Conservation (phyloP, 306 rosid species). For the Citrullus colocynthis region DNA sequence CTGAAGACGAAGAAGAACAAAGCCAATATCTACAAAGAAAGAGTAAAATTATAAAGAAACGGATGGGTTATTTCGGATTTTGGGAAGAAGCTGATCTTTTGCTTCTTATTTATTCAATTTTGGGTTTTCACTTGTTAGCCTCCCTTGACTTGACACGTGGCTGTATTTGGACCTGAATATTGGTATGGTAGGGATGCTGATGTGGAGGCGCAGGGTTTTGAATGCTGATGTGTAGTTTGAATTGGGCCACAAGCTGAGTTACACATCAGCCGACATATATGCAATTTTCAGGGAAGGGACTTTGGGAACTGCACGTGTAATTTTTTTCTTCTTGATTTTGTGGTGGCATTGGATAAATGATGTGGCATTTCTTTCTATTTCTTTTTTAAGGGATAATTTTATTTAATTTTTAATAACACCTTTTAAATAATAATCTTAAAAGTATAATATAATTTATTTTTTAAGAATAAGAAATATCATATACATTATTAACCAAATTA, state of each 20-base stretch:
- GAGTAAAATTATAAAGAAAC: too few species aligned
- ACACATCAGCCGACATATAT: conserved; percentile 2
- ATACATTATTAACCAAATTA: too few species aligned
- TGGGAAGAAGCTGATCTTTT: not conserved
- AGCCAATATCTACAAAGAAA: not conserved
- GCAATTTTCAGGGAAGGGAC: not conserved
- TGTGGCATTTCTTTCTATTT: too few species aligned
- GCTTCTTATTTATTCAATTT: not conserved
- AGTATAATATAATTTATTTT: too few species aligned
- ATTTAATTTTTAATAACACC: too few species aligned
- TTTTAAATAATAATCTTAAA: too few species aligned
- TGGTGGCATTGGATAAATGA: not conserved
- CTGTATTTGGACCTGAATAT: not conserved
- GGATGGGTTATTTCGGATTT: too few species aligned
- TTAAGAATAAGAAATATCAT: too few species aligned
- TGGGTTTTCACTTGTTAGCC: conserved; percentile 6
- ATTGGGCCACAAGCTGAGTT: not conserved
- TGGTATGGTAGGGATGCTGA: conserved; percentile 11
- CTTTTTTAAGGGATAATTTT: too few species aligned
- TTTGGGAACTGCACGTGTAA: not conserved
- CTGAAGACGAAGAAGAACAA: too few species aligned
- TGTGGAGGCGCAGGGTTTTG: not conserved
- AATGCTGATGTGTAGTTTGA: too few species aligned
- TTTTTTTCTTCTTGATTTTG: not conserved
- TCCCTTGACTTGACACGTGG: conserved; percentile 20